Evolutionary conservation across 352 stramenopile genomes (phyloP), one percentile per base, ranked within the genome.

Genomic region (Globisporangium mamillatum): DNA sequence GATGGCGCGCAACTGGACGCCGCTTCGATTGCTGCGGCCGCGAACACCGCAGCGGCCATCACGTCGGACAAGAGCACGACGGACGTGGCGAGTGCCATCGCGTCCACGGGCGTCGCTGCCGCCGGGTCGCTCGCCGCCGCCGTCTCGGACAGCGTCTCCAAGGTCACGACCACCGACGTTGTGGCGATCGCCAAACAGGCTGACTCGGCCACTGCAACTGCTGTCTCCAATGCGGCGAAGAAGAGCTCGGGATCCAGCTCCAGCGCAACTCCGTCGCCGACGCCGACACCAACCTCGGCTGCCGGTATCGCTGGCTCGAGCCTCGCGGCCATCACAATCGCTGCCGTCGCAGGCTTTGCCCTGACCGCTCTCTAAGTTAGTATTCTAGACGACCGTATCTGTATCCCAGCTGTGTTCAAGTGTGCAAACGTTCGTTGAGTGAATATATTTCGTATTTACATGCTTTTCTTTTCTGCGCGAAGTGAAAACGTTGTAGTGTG

Each of bases 101-200:
- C 59, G 20, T 46, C 38, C 32, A 57, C 66, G 20, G 54, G 38
- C 50, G 32, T 57, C 25, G 50, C 48, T 12, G 53, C 46, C 3
- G 34, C 50, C 7, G 66, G 27, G 20, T 71, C 59, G 59, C 58
- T 71, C 50, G 22, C 66, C 6, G 66, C 66, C 16, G 59, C 59
- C 22, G 60, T 71, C 66, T 67, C 66, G 4, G 66, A 71, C 66
- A 71, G 66, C 41, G 59, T 71, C 58, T 71, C 66, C 8, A 71
- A 71, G 10, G 41, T 55, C 59, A 71, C 59, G 20, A 67, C 52
- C 38, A 54, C 59, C 5, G 66, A 71, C 50, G 66, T 67, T 25
- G 60, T 71, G 14, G 63, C 32, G 24, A 60, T 71, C 66, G 27
- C 34, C 20, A 68, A 57, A 25, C 36, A 59, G 18, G 36, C 36